Conservation (phyloP, 257 asterid species). For the Fraxinus americana region DNA sequence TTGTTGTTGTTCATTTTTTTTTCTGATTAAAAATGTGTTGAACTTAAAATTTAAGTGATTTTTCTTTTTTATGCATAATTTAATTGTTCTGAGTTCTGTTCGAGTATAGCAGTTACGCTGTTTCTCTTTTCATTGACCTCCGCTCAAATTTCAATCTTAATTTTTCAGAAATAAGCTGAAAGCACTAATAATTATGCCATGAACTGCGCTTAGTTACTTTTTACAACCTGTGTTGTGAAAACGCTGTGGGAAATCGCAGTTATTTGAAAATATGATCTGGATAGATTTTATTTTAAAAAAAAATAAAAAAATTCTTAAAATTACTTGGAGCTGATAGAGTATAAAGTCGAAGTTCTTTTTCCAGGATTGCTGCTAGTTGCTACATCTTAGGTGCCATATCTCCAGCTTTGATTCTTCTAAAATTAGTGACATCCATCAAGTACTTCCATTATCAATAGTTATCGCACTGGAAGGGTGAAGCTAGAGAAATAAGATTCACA, state of each 20-base stretch:
- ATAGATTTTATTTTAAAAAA: too few relatives aligned
- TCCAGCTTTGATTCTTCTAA: background rate
- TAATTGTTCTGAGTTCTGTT: constrained; percentile 7
- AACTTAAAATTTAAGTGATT: background rate
- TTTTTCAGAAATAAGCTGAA: background rate
- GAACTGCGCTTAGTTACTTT: background rate
- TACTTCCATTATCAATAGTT: background rate
- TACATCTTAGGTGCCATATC: background rate
- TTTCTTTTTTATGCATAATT: background rate
- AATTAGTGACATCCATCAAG: background rate
- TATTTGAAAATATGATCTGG: too few relatives aligned
- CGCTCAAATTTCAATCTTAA: background rate
- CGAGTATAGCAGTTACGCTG: constrained; percentile 2
- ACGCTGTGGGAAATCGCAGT: background rate
- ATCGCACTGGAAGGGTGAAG: background rate
- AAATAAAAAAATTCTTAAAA: too few relatives aligned
- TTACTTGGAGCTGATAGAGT: background rate
- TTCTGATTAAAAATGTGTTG: background rate
- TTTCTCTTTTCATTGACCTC: background rate
- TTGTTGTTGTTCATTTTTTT: background rate
- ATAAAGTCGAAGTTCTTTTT: background rate
- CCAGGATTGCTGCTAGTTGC: background rate
- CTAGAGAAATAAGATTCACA: background rate
- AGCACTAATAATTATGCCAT: background rate
- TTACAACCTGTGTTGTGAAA: background rate